Evolutionary conservation across 1,139 yeast species (phyloP).

Genomic region (Candida sojae): DNA sequence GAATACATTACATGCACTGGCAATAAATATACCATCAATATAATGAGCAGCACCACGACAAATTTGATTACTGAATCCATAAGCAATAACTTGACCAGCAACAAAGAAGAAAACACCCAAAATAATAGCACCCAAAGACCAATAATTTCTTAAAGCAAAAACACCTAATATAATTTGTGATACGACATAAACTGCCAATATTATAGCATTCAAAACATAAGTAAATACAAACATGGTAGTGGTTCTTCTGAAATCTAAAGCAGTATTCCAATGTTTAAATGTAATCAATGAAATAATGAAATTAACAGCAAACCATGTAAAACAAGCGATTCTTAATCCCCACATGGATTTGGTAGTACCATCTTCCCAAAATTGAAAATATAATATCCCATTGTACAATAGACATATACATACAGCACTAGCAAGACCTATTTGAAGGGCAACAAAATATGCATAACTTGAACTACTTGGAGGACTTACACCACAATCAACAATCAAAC

Average conservation of each 20-base stretch:
- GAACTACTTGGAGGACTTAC: slow-evolving; percentile 83
- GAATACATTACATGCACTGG: slow-evolving; percentile 75
- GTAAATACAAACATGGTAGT: slow-evolving; percentile 66
- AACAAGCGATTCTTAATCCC: slow-evolving; percentile 50
- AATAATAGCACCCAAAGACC: slow-evolving; percentile 85
- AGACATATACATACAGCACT: slow-evolving; percentile 72
- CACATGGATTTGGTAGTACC: slow-evolving; percentile 72
- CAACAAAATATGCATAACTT: slow-evolving; percentile 79
- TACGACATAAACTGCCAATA: slow-evolving; percentile 61
- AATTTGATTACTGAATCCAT: slow-evolving; percentile 63
- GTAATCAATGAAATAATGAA: slow-evolving; percentile 72
- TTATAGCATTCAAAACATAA: slow-evolving; percentile 69
- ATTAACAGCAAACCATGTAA: slow-evolving; percentile 58
- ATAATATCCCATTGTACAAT: slow-evolving; percentile 72
- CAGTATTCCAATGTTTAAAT: slow-evolving; percentile 66
- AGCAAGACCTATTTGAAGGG: slow-evolving; percentile 73
- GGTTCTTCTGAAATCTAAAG: slow-evolving; percentile 48
- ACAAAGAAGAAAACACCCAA: slow-evolving; percentile 73
- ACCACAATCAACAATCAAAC: slow-evolving; percentile 86
- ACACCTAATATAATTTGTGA: slow-evolving; percentile 74
- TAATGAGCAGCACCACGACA: slow-evolving; percentile 81
- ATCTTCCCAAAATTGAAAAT: slow-evolving; percentile 93
- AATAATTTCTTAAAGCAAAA: slow-evolving; percentile 68
- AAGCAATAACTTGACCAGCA: slow-evolving; percentile 76
- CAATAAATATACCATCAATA: slow-evolving; percentile 87